Evolutionary conservation across 805 yeast genomes (phyloP).

Genomic region (Torulaspora microellipsoides): DNA sequence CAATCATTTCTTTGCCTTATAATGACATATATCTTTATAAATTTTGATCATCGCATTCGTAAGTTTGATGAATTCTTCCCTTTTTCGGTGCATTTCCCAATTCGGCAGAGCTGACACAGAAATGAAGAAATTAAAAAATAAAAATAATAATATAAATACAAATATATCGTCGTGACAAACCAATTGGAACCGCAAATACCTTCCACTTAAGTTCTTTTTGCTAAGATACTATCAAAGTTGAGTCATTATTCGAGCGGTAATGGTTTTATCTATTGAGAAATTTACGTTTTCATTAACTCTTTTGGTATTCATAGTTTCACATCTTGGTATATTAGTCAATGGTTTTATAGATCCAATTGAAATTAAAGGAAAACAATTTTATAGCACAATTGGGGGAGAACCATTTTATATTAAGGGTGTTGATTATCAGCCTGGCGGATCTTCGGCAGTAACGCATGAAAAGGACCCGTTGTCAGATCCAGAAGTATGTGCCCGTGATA

Average conservation of each 20-base stretch:
- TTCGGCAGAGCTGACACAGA: constrained; percentile 5
- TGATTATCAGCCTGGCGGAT: constrained; percentile 96
- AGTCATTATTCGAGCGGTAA: too few species aligned
- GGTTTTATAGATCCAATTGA: constrained; percentile 60
- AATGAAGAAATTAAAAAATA: neutral
- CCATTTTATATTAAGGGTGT: constrained; percentile 83
- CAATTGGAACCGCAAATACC: too few species aligned
- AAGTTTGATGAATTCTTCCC: neutral
- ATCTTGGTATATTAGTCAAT: neutral
- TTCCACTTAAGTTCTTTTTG: too few species aligned
- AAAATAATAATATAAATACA: neutral
- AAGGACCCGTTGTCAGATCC: constrained; percentile 77
- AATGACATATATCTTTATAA: neutral
- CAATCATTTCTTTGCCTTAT: constrained; percentile 41
- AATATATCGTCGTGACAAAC: too few species aligned
- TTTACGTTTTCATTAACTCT: too few species aligned
- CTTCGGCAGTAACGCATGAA: constrained; percentile 57
- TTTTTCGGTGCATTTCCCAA: neutral
- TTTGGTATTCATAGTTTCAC: constrained; percentile 1
- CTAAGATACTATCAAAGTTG: too few species aligned
- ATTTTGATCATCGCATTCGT: neutral
- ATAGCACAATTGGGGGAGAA: constrained; percentile 66
- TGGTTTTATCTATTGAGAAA: too few species aligned
- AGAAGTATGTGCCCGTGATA: constrained; percentile 73
- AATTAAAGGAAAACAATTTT: constrained; percentile 65